Evolutionary conservation across 2,329 filamentous ascomycete species (phyloP).

Genomic region (Exophiala spinifera): DNA sequence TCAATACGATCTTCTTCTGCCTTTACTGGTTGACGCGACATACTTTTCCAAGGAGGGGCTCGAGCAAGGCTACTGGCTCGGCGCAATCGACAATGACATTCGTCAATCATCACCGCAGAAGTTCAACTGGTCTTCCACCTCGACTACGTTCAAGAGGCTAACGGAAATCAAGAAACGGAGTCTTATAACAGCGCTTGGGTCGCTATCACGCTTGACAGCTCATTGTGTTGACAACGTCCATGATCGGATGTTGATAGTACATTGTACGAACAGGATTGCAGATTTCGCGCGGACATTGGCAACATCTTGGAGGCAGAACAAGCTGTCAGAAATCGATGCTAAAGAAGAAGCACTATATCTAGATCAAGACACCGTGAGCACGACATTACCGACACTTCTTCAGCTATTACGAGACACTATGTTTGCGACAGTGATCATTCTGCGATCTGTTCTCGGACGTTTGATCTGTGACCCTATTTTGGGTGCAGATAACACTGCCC

Average conservation of each 20-base stretch:
- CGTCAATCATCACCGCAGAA: conserved; percentile 50
- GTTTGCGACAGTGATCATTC: conserved; percentile 69
- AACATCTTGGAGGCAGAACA: conserved; percentile 70
- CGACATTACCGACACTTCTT: conserved; percentile 70
- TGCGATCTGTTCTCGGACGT: conserved; percentile 71
- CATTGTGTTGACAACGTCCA: conserved; percentile 58
- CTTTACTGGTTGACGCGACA: conserved; percentile 64
- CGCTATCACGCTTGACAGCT: conserved; percentile 60
- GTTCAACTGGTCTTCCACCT: conserved; percentile 64
- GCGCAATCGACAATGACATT: conserved; percentile 65
- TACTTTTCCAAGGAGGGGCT: conserved; percentile 71
- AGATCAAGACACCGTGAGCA: conserved; percentile 61
- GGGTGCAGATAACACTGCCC: conserved; percentile 56
- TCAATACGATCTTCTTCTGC: conserved; percentile 67
- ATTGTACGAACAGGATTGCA: conserved; percentile 58
- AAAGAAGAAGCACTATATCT: conserved; percentile 63
- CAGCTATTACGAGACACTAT: conserved; percentile 70
- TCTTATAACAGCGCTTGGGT: conserved; percentile 59
- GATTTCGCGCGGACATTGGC: conserved; percentile 65
- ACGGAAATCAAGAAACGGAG: conserved; percentile 56
- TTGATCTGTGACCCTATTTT: conserved; percentile 56
- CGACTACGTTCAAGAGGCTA: conserved; percentile 56
- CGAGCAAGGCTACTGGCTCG: conserved; percentile 71
- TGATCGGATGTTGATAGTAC: conserved; percentile 43
- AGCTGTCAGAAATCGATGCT: conserved; percentile 68